Percentiles rank a stretch among this genome's conserved stretches.
These are phyloP conservation scores for Cucumis cinereus DNA, from an alignment of 306 rosid species.

Conservation along the genomic window DNA sequence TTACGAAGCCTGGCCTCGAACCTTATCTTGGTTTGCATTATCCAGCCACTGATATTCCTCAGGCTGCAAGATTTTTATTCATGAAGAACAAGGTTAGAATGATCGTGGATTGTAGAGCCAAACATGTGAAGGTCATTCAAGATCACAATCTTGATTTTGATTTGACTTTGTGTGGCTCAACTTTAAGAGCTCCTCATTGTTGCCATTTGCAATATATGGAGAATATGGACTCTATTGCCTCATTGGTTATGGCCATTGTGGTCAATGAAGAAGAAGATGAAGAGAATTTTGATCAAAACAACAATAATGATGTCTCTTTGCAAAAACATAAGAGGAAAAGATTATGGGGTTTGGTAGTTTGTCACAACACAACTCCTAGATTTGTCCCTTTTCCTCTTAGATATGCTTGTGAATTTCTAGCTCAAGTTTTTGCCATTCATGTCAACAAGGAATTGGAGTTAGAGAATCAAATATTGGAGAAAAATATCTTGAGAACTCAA, in stretches of 20 bases:
- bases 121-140: not conserved
- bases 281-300: not conserved
- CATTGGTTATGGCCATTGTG: constrained; percentile 41
- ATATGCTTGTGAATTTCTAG: constrained; percentile 64
- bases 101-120: not conserved
- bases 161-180: constrained; percentile 51
- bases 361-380: constrained; percentile 55
- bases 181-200: constrained; percentile 58
- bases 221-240: constrained; percentile 73
- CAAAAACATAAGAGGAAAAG: constrained; percentile 9
- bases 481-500: not conserved
- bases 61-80: not conserved
- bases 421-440: constrained; percentile 9
- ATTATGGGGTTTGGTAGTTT: constrained; percentile 84
- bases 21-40: not conserved
- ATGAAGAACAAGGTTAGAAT: not conserved
- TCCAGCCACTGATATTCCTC: constrained; percentile 2
- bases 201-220: constrained; percentile 64
- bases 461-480: constrained; percentile 1
- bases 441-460: constrained; percentile 6
- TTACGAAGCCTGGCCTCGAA: not conserved
- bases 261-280: not conserved
- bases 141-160: constrained; percentile 22
- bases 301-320: not conserved
- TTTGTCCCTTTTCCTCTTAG: constrained; percentile 66